Base-by-base conservation (phyloP, 2,329 filamentous ascomycete genomes). In the Colletotrichum horii region DNA sequence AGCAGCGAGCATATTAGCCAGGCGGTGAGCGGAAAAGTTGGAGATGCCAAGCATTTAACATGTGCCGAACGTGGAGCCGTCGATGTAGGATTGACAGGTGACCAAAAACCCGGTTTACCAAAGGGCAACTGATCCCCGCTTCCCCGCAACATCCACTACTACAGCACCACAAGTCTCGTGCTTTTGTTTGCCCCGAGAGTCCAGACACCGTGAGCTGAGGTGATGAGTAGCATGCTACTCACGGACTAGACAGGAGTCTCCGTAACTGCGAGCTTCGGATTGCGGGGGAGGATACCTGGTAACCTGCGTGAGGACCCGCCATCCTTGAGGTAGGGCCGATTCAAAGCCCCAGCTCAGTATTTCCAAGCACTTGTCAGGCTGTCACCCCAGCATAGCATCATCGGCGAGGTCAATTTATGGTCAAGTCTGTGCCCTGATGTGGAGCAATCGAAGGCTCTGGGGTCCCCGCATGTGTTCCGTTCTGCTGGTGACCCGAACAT, bases 81-180 rank as follows among this genome's bases (percentile, higher is more conserved):
- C 11, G 12, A 58, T 30, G 26, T 62, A 19, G 28, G 56, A 28
- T 19, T 64, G 55, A 68, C 73, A 73, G 73, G 56, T 75, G 73
- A 73, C 69, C 73, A 73, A n/a, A 62, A 28, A 75, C 73, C 73
- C 14, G 62, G 69, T 72, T 56, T 24, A 56, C 36, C n/a, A 67
- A 52, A 28, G 24, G 30, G 14, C 26, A 52, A 30, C 7, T 43
- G 22, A 66, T 66, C 55, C 56, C 64, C 32, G 62, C 64, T 48
- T 58, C 64, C 73, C 69, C 73, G 55, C 67, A 70, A 12, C 38
- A 70, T 64, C 67, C 67, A 70, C 67, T 11, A 16, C 34, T 58
- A 32, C 67, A 55, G 48, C 52, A 38, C 32, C 65, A 43, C 28
- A 34, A 24, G 22, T 70, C 65, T 64, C 66, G 38, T 73, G 56